Conservation (phyloP, 176 grass and related monocot species). For the Cymbopogon citratus region DNA sequence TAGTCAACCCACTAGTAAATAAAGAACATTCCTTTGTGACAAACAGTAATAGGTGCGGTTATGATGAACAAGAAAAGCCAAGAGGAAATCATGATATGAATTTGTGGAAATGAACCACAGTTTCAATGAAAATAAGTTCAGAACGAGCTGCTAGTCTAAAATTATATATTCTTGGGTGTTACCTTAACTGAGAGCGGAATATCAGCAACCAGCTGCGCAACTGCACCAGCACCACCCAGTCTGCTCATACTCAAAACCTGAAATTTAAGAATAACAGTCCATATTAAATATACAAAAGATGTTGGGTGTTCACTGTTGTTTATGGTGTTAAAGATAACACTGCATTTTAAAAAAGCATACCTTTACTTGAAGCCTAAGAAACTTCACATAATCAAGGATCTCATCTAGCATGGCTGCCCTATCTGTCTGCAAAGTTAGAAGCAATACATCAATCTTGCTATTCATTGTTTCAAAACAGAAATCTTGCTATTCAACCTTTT, state of each 20-base stretch:
- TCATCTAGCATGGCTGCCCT: constrained; percentile 93
- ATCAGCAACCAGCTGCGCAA: constrained; percentile 86
- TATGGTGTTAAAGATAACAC: neutral
- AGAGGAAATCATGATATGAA: neutral
- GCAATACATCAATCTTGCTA: constrained; percentile 12
- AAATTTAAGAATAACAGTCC: neutral
- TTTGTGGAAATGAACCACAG: neutral
- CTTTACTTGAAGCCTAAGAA: constrained; percentile 96
- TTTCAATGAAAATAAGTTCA: constrained; percentile 17
- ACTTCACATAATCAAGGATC: constrained; percentile 93
- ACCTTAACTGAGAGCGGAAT: constrained; percentile 82
- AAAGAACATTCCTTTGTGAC: neutral
- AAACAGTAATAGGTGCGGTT: neutral
- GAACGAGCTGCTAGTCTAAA: neutral
- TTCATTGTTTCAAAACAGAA: no score
- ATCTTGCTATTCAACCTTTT: neutral
- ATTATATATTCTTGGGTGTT: neutral
- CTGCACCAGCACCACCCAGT: constrained; percentile 79
- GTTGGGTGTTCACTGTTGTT: neutral
- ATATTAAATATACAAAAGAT: neutral
- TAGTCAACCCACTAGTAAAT: constrained; percentile 25
- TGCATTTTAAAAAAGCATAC: constrained; percentile 23
- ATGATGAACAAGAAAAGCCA: constrained; percentile 22
- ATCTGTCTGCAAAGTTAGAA: constrained; percentile 63
- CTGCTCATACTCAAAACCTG: constrained; percentile 96